Evolutionary conservation across 2,329 filamentous ascomycete species (phyloP).

Genomic region (Trichophaea hybrida): DNA sequence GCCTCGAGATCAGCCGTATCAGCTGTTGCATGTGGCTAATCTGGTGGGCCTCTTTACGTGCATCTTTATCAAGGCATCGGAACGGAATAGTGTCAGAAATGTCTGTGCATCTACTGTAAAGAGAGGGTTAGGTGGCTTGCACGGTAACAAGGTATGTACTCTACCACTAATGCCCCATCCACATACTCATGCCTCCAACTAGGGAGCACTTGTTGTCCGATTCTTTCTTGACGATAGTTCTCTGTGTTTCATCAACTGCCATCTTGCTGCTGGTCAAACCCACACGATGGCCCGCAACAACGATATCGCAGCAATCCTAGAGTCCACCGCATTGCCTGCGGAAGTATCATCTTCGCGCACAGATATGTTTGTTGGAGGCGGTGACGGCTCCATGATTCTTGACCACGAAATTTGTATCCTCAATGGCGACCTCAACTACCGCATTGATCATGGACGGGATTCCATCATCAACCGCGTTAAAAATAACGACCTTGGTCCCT

Average conservation of each 20-base stretch:
- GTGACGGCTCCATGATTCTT: slow-evolving; percentile 84
- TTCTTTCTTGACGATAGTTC: slow-evolving; percentile 90
- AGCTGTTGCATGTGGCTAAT: slow-evolving; percentile 73
- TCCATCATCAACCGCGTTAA: slow-evolving; percentile 77
- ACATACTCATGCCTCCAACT: slow-evolving; percentile 13
- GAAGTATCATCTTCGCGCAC: slow-evolving; percentile 55
- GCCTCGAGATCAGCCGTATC: slow-evolving; percentile 61
- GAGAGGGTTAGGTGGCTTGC: slow-evolving; percentile 83
- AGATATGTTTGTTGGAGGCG: slow-evolving; percentile 77
- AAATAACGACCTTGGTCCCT: slow-evolving; percentile 63
- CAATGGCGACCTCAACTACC: slow-evolving; percentile 94
- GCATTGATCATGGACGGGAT: slow-evolving; percentile 93
- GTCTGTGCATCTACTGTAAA: slow-evolving; percentile 75
- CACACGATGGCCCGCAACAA: slow-evolving; percentile 85
- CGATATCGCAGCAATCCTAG: slow-evolving; percentile 79
- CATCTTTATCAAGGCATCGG: slow-evolving; percentile 73
- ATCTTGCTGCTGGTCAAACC: slow-evolving; percentile 84
- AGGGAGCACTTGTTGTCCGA: slow-evolving; percentile 76
- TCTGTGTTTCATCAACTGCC: slow-evolving; percentile 92
- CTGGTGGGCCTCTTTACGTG: slow-evolving; percentile 93
- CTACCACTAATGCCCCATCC: not conserved
- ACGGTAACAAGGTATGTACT: slow-evolving; percentile 68
- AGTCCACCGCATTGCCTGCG: slow-evolving; percentile 56
- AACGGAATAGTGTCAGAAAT: slow-evolving; percentile 62
- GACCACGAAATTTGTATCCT: slow-evolving; percentile 96